phyloP scores from a whole-genome alignment of 805 yeast genomes.

The Myxozyma sirexii region DNA sequence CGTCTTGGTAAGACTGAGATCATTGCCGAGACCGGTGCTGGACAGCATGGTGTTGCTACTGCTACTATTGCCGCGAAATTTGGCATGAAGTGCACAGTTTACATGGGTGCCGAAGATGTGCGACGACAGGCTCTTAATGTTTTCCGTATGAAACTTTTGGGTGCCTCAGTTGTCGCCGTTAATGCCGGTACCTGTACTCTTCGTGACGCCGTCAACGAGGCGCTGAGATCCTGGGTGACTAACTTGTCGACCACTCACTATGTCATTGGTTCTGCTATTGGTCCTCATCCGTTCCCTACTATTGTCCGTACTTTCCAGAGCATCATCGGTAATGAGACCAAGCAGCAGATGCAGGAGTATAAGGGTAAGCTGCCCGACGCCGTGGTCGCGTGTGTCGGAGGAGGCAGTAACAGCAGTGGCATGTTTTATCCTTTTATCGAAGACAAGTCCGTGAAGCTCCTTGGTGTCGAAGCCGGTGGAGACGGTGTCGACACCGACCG shows the following conservation, averaged over 20 bases:
- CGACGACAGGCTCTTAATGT: slow-evolving; percentile 98
- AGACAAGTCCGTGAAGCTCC: slow-evolving; percentile 71
- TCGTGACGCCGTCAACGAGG: slow-evolving; percentile 98
- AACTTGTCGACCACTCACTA: slow-evolving; percentile 85
- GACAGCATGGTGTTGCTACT: slow-evolving; percentile 56
- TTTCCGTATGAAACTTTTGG: slow-evolving; percentile 93
- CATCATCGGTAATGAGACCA: slow-evolving; percentile 93
- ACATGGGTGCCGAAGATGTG: slow-evolving; percentile 99
- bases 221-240: slow-evolving; percentile 94
- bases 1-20: slow-evolving; percentile 50
- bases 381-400: slow-evolving; percentile 98
- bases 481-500: slow-evolving; percentile 86
- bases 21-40: slow-evolving; percentile 56
- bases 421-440: slow-evolving; percentile 92
- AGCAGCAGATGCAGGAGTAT: slow-evolving; percentile 78
- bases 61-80: slow-evolving; percentile 58
- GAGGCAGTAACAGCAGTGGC: slow-evolving; percentile 97
- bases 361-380: slow-evolving; percentile 91
- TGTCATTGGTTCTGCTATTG: slow-evolving; percentile 97
- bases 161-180: slow-evolving; percentile 93
- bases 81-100: slow-evolving; percentile 90
- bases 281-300: slow-evolving; percentile 99
- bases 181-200: slow-evolving; percentile 93
- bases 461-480: slow-evolving; percentile 99
- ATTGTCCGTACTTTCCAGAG: slow-evolving; percentile 97